Evolutionary conservation across 768 basidiomycete species (phyloP), one percentile per base, ranked within the genome.

Genomic region (Suillus subalutaceus): DNA sequence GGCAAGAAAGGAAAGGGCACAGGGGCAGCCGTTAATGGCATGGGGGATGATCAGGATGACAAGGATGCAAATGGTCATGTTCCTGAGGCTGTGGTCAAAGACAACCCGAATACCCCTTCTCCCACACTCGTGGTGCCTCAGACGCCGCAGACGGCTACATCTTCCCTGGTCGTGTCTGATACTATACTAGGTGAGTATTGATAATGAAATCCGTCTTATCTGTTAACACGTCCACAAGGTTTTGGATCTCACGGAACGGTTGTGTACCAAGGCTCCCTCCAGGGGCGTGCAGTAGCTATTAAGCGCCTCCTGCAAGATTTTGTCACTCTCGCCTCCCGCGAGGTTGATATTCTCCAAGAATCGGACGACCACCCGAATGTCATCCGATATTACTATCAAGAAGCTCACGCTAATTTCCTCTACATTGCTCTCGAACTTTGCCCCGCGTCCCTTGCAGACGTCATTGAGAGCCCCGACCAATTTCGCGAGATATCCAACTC

Each of bases 321-420:
- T 72, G 94, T 97, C 64, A 97, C 95, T 0, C 88, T 99, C 44
- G 96, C 96, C 8, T 84, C 90, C 4, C 92, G 96, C 57, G 97
- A 99, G 82, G 96, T 99, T 35, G 89, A 89, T 72, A 88, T 99
- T 48, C 85, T 99, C 10, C 96, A 98, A 80, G 96, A 97, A 75
- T 93, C 93, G 57, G 97, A 99, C 81, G 95, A 97, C 75, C 97
- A 99, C 72, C 95, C 95, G 20, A 98, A 99, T 79, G 97, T 99
- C 76, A 96, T 99, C 71, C 91, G 95, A 37, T 97, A 99, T 75
- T 99, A 96, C 78, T 99, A 94, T 79, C 96, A 99, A 82, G 97
- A 99, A 81, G 84, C 91, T 4, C 92, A 93, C 37, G 89, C 89
- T 26, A 95, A 93, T 72, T 99, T 99, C 83, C 88, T 99, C 12